These are phyloP conservation scores for Chlorella variabilis DNA, from an alignment of 163 green algal genomes.

Conservation along the genomic window DNA sequence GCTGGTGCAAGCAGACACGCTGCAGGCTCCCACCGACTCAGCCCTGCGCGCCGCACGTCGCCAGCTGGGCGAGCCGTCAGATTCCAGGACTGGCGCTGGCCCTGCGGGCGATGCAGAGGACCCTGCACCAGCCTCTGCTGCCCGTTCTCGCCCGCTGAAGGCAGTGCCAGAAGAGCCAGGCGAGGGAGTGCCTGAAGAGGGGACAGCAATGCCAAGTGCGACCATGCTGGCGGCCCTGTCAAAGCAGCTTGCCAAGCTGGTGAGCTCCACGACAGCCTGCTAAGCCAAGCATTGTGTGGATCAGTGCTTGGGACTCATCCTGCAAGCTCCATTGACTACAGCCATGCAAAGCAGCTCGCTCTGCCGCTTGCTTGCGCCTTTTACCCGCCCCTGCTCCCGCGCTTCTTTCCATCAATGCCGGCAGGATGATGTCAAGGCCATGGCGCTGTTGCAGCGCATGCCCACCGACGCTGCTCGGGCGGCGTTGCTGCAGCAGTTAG, in stretches of 20 bases:
- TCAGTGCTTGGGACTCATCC: too few species aligned
- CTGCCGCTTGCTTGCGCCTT: too few species aligned
- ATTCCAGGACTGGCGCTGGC: background rate
- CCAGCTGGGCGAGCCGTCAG: constrained; percentile 30
- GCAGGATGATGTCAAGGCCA: constrained; percentile 13
- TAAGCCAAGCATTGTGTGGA: too few species aligned
- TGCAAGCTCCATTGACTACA: too few species aligned
- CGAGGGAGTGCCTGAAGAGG: background rate
- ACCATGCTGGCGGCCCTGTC: background rate
- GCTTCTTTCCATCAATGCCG: background rate
- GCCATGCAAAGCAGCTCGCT: too few species aligned
- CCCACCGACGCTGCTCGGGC: background rate
- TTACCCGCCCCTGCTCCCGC: background rate
- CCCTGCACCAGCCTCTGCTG: background rate
- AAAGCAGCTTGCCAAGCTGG: constrained; percentile 9
- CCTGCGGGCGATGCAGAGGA: background rate
- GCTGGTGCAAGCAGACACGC: constrained; percentile 20
- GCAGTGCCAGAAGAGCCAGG: background rate
- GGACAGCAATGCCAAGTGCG: background rate
- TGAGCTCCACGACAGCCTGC: too few species aligned
- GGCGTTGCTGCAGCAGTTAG: constrained; percentile 8
- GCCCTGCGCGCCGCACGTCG: constrained; percentile 7
- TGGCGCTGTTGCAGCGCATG: constrained; percentile 5
- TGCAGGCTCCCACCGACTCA: constrained; percentile 20
- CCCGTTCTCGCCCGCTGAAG: background rate